Conservation (phyloP, 179 eudicot genomes). For the Corrigiola litoralis region DNA sequence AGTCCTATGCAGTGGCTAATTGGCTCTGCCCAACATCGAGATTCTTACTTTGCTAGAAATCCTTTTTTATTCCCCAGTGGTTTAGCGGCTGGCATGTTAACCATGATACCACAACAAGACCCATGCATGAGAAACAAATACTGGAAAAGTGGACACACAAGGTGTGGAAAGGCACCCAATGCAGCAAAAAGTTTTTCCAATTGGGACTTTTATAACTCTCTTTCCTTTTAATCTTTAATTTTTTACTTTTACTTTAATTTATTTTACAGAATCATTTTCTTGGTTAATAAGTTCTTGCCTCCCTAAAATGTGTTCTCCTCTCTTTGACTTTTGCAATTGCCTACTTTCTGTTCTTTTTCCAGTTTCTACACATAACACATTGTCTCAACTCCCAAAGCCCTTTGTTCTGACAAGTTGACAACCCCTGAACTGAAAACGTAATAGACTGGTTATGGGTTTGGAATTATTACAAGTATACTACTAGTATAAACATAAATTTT, state of each 20-base stretch:
- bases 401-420: neutral
- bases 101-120: neutral
- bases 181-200: too few species aligned
- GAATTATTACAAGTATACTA: neutral
- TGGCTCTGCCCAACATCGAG: neutral
- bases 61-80: neutral
- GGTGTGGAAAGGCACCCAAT: neutral
- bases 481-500: too few species aligned
- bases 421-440: neutral
- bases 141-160: neutral
- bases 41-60: neutral
- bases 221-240: neutral
- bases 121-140: neutral
- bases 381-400: neutral
- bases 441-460: neutral
- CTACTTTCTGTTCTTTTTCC: neutral
- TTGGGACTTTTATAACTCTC: neutral
- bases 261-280: too few species aligned
- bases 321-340: slow-evolving; percentile 3
- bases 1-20: too few species aligned
- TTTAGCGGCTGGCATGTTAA: neutral
- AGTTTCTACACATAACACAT: slow-evolving; percentile 1
- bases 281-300: too few species aligned
- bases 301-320: neutral
- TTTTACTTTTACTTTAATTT: too few species aligned